A percentile compares a stretch with the other conserved stretches of the same genome.
These are phyloP conservation scores for Stephanocyclus meneghinianus DNA, from an alignment of 352 stramenopile genomes.

Conservation along the genomic window DNA sequence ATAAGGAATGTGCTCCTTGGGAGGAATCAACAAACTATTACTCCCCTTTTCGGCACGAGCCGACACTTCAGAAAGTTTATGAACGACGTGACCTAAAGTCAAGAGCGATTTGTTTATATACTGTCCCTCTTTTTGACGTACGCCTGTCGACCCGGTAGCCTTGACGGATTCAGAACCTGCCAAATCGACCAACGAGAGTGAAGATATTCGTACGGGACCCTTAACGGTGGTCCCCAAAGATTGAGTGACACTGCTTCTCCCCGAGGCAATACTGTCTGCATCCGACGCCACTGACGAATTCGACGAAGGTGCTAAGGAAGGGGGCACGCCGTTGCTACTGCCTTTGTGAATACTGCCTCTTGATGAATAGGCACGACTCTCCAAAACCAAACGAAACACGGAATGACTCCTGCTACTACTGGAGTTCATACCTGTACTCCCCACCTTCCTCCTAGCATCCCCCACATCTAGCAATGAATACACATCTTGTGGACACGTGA, in stretches of 20 bases:
- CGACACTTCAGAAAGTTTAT: conserved; percentile 84
- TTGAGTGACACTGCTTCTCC: conserved; percentile 15
- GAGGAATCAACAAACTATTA: conserved; percentile 74
- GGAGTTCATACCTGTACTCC: conserved; percentile 94
- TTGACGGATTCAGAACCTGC: conserved; percentile 96
- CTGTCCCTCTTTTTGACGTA: conserved; percentile 84
- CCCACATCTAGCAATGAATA: conserved; percentile 88
- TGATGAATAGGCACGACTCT: conserved; percentile 65
- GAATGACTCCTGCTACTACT: conserved; percentile 91
- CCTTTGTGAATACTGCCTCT: conserved; percentile 53
- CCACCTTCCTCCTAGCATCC: conserved; percentile 92
- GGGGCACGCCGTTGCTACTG: conserved; percentile 76
- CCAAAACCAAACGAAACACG: conserved; percentile 93
- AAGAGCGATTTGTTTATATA: conserved; percentile 89
- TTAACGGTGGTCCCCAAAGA: background rate
- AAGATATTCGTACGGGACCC: conserved; percentile 56
- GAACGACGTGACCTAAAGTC: conserved; percentile 94
- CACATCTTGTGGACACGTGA: conserved; percentile 76
- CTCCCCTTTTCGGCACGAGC: conserved; percentile 24
- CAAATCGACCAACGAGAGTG: conserved; percentile 84
- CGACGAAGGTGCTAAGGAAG: conserved; percentile 11
- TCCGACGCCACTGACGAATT: conserved; percentile 56
- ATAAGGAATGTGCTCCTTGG: conserved; percentile 90
- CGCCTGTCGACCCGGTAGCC: conserved; percentile 62
- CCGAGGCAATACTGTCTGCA: conserved; percentile 19